Base-by-base conservation (phyloP, 345 rosid species). In the Brassica rapa region DNA sequence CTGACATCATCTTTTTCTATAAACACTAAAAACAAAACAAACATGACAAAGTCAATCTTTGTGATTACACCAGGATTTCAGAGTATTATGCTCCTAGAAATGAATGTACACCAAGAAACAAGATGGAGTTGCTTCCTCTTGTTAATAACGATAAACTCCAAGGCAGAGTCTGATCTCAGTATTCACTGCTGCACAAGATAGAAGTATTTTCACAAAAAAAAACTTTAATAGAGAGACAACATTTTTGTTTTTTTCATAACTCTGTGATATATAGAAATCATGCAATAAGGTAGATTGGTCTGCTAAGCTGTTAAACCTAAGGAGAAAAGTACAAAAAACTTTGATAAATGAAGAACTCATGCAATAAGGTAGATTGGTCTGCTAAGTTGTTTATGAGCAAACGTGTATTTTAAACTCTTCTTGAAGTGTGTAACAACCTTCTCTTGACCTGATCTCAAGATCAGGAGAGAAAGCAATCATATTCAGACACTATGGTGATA, bases 61-160 rank as follows among this genome's bases (percentile, higher is more conserved):
- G 49, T 41, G 49, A 41, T 41, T 41, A 41, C 49, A 90, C 49
- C 49, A 41, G 10, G 49, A 41, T 41, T 9, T 41, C 14, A 41
- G 49, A 41, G 49, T 41, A 41, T 41, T 41, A 41, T 41, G 49
- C 14, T 41, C 49, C 14, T 41, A 9, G 49, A 41, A 41, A 41
- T 41, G 49, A 41, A 41, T 41, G 49, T 41, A 41, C 98, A 7
- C 95, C 97, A 2, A 88, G 90, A 77, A 88, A 66, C 83, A 82
- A 81, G 73, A 88, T 89, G 83, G 97, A 91, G 73, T 79, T 95
- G 46, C 92, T 89, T 32, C 94, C 98, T 43, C 97, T 95, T 81
- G 96, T 95, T 82, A 93, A 86, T 57, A 82, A 82, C 67, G 99
- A 91, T 62, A 95, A 95, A 81, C 66, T 93, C 49, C 97, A 95